Evolutionary conservation across 768 basidiomycete species (phyloP), one percentile per base, ranked within the genome.

Genomic region (Agaricus blazei): DNA sequence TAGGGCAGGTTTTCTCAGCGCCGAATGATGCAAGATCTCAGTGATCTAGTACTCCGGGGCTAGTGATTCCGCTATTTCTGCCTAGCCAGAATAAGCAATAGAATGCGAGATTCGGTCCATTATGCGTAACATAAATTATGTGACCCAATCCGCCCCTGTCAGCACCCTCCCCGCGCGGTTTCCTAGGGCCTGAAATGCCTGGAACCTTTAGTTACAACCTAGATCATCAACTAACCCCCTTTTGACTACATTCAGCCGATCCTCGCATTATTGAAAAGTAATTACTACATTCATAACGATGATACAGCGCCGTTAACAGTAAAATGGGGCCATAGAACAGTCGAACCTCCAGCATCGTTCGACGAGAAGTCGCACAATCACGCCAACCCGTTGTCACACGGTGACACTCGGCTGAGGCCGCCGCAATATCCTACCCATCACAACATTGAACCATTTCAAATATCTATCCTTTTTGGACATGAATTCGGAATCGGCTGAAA

Each of bases 191-290:
- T 31, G 31, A 11, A 34, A 34, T 34, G 11, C 11, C 34, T 34
- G 7, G 43, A 54, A 31, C 9, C 9, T 28, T 37, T 41, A 54
- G 47, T 47, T 54, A 37, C 47, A 54, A 26, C 44, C 31, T 24
- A 8, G 45, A 40, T 40, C 36, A 34, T 7, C 34, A 19, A 19
- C 11, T 47, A 40, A 24, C 1, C 52, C 27, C 23, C 19, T n/a
- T 54, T 28, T 31, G 38, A 46, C 44, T 40, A 48, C 42, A 19
- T 26, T 26, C 11, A 48, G 38, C 36, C 36, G 31, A 29, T 15
- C 43, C 52, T 29, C 52, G 46, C 47, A 47, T 54, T 37, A 46
- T 45, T 37, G 52, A 44, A 54, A 54, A 37, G 9, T 34, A 8
- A 11, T 3, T 34, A 8, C 34, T 24, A 48, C 45, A 26, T 45